Evolutionary conservation across 2,329 filamentous ascomycete genomes (phyloP).

Genomic region (Botrytis paeoniae): DNA sequence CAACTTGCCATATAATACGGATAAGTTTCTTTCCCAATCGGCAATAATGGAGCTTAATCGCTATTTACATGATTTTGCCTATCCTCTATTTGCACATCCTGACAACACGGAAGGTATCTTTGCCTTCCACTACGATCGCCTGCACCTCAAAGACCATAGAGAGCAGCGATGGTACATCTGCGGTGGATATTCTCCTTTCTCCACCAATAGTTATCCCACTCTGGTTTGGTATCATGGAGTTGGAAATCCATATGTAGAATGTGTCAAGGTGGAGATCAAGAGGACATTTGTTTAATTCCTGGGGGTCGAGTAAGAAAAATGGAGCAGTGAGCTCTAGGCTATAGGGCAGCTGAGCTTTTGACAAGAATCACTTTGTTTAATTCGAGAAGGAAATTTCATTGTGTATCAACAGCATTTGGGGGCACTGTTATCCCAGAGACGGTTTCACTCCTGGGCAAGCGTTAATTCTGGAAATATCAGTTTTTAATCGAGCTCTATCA

Average conservation of each 20-base stretch:
- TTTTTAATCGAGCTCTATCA: background rate
- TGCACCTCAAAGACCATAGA: background rate
- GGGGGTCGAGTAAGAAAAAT: background rate
- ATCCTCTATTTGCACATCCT: background rate
- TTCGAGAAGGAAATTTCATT: background rate
- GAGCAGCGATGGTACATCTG: background rate
- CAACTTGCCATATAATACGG: background rate
- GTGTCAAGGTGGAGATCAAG: background rate
- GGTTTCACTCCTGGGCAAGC: background rate
- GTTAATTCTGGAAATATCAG: background rate
- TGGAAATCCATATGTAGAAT: background rate
- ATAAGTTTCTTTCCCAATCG: background rate
- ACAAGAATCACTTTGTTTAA: background rate
- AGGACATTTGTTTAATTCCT: background rate
- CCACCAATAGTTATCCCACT: background rate
- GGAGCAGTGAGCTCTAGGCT: background rate
- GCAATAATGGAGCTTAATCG: background rate
- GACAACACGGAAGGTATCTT: background rate
- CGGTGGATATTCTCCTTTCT: background rate
- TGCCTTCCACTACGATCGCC: background rate
- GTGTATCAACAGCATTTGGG: background rate
- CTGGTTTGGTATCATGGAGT: background rate
- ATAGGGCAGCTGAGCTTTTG: background rate
- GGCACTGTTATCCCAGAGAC: background rate
- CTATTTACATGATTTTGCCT: background rate